Evolutionary conservation across 1,284 basidiomycete genomes (phyloP), one percentile per base, ranked within the genome.

Genomic region (Trichosporon inkin): DNA sequence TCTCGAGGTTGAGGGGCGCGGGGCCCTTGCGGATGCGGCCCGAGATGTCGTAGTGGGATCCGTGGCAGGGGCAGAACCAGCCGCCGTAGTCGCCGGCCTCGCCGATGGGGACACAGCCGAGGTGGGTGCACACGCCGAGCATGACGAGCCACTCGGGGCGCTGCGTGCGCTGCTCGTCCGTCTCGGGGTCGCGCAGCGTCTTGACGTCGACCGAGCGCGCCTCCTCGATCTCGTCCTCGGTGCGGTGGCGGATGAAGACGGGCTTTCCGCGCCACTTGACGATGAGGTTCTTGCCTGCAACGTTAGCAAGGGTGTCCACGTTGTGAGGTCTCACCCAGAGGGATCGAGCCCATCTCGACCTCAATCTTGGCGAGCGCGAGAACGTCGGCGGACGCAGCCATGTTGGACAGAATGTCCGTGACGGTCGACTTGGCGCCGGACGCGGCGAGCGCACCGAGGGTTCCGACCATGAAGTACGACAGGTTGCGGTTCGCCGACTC

Each of bases 191-290:
- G 70, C 96, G 86, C 67, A 99, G 83, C 54, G 82, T 72, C 83
- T 90, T 90, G 86, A 94, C 86, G 79, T 97, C 88, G 59, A 86
- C 82, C 55, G 79, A 72, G 79, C 91, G 88, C 61, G 96, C 96
- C 82, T 99, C 96, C 66, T 92, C 86, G 71, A 99, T 92, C 83
- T 99, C 96, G 59, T 84, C 84, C 61, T 84, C 77, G 24, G 96
- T 99, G 73, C 96, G 87, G 83, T 99, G 95, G 70, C 96, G 88
- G 78, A 99, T 92, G 83, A 99, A 99, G 62, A 99, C 95, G 68
- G 96, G 96, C 85, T 99, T 99, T 78, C 95, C 96, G 78, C 95
- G 90, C 96, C 96, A 99, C 82, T 96, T 96, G 82, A 96, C 91
- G 79, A 96, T 88, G 70, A 91, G 90, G 73, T 77, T 77, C 66